Evolutionary conservation across 1,284 basidiomycete species (phyloP).

Genomic region (Ceratobasidium sp.): DNA sequence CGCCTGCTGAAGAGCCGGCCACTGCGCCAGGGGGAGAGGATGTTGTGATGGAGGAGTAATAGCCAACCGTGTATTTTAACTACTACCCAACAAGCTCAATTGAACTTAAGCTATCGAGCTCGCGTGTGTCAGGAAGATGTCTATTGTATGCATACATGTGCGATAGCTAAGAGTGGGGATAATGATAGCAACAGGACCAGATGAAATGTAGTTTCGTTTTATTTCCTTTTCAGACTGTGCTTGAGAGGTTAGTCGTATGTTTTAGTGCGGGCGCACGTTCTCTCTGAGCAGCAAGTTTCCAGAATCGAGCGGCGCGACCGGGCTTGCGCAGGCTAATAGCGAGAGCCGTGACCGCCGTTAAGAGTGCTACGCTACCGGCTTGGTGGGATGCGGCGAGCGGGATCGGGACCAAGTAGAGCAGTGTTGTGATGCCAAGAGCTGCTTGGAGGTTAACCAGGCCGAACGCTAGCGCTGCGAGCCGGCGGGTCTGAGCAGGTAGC

Average conservation of each 20-base stretch:
- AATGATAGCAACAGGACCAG: slow-evolving; percentile 42
- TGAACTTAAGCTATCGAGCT: slow-evolving; percentile 29
- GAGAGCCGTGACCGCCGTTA: slow-evolving; percentile 88
- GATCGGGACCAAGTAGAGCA: slow-evolving; percentile 94
- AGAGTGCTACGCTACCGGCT: slow-evolving; percentile 89
- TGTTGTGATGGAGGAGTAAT: slow-evolving; percentile 81
- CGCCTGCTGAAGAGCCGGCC: slow-evolving; percentile 53
- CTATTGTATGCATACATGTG: slow-evolving; percentile 24
- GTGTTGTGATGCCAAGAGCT: slow-evolving; percentile 89
- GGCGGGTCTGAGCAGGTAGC: slow-evolving; percentile 77
- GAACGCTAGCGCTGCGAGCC: slow-evolving; percentile 77
- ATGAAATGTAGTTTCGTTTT: slow-evolving; percentile 1
- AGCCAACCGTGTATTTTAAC: slow-evolving; percentile 47
- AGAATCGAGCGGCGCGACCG: slow-evolving; percentile 72
- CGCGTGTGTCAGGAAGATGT: not conserved
- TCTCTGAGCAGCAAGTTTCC: slow-evolving; percentile 61
- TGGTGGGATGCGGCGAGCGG: slow-evolving; percentile 95
- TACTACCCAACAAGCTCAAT: slow-evolving; percentile 46
- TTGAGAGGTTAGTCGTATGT: not conserved
- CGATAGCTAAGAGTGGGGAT: slow-evolving; percentile 38
- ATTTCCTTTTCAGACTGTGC: not conserved
- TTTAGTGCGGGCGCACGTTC: slow-evolving; percentile 6
- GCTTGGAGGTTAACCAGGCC: slow-evolving; percentile 90
- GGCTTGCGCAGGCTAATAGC: slow-evolving; percentile 81
- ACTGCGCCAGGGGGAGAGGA: slow-evolving; percentile 66